Percentiles rank a stretch among this genome's conserved stretches.
Evolutionary conservation across 208 protist genomes (phyloP).

Genomic region (Leishmania martiniquensis): DNA sequence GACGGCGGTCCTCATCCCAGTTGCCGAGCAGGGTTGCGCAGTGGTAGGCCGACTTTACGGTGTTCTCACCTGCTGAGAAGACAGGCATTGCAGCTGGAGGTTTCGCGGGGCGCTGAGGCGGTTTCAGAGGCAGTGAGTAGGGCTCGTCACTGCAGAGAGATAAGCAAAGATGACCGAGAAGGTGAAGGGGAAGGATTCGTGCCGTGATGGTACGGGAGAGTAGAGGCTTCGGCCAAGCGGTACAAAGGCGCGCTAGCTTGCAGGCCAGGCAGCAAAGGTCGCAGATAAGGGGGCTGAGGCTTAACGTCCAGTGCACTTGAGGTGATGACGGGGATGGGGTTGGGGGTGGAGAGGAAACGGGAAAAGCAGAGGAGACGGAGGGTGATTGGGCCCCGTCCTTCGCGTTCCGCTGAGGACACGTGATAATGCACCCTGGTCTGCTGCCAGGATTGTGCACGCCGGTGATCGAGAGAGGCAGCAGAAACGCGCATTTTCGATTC

Average conservation of each 20-base stretch:
- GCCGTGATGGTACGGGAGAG: neutral
- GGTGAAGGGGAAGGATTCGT: neutral
- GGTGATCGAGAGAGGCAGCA: neutral
- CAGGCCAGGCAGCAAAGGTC: neutral
- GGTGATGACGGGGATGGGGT: neutral
- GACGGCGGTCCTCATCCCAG: constrained; percentile 86
- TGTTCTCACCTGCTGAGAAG: constrained; percentile 28
- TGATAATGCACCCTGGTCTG: neutral
- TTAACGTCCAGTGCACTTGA: neutral
- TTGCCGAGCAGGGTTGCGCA: constrained; percentile 83
- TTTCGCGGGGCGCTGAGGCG: neutral
- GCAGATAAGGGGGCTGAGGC: neutral
- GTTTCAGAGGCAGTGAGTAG: neutral
- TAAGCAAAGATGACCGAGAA: neutral
- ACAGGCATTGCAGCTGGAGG: constrained; percentile 11
- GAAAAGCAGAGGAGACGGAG: neutral
- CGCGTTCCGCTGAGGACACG: neutral
- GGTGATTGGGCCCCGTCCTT: neutral
- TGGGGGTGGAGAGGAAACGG: neutral
- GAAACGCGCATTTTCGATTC: neutral
- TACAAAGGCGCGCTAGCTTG: neutral
- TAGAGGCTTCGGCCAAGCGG: neutral
- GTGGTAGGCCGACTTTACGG: constrained; percentile 84
- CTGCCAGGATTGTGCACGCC: neutral
- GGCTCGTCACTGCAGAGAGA: no score